A percentile compares a stretch with the other conserved stretches of the same genome.
Conservation (phyloP, 2,329 filamentous ascomycete species). For the Scytalidium sp. region DNA sequence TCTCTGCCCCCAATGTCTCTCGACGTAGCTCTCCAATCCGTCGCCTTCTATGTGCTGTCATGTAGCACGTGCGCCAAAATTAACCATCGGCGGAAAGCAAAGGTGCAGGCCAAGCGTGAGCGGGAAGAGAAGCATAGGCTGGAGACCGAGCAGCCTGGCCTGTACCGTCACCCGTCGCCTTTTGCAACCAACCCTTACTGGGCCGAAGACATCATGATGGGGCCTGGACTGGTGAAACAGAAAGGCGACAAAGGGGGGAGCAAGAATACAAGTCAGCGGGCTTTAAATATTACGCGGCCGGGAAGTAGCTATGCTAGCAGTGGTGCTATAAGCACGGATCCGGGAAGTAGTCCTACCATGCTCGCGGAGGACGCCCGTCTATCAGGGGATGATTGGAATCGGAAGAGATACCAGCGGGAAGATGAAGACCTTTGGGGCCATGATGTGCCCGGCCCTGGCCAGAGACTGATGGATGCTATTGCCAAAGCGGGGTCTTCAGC, state of each 20-base stretch:
- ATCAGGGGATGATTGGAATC: slow-evolving; percentile 66
- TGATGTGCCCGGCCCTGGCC: slow-evolving; percentile 46
- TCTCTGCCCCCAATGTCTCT: slow-evolving; percentile 46
- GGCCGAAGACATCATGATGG: slow-evolving; percentile 81
- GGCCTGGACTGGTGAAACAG: slow-evolving; percentile 68
- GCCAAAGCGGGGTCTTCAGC: slow-evolving; percentile 49
- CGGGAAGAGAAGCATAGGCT: slow-evolving; percentile 62
- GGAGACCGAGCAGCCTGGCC: slow-evolving; percentile 66
- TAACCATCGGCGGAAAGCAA: slow-evolving; percentile 66
- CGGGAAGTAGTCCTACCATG: slow-evolving; percentile 41
- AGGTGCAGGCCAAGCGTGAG: slow-evolving; percentile 66
- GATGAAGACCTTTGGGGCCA: slow-evolving; percentile 84
- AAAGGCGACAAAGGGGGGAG: slow-evolving; percentile 46
- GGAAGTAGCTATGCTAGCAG: slow-evolving; percentile 47
- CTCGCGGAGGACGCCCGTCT: slow-evolving; percentile 41
- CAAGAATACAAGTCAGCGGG: slow-evolving; percentile 58
- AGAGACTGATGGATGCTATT: slow-evolving; percentile 44
- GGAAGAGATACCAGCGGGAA: slow-evolving; percentile 76
- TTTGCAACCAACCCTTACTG: slow-evolving; percentile 88
- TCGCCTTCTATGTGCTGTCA: slow-evolving; percentile 73
- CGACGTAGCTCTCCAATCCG: slow-evolving; percentile 65
- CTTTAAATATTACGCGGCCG: slow-evolving; percentile 54
- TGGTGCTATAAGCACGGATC: slow-evolving; percentile 29
- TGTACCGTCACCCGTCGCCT: slow-evolving; percentile 76
- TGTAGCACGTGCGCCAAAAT: slow-evolving; percentile 77